Evolutionary conservation across 331 rosid genomes (phyloP).

Genomic region (Phaseolus coccineus): DNA sequence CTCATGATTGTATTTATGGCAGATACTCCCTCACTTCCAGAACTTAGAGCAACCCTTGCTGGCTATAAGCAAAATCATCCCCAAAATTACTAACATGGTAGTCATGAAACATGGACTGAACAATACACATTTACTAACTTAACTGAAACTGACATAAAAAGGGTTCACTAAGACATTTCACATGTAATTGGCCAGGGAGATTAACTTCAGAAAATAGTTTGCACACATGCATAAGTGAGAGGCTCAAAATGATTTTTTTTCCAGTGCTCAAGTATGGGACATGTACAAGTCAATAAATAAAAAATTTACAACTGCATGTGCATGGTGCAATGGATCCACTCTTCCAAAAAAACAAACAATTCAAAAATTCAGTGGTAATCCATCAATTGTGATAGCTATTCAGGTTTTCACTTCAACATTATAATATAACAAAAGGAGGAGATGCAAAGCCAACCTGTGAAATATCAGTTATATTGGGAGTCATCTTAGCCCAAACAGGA

Average conservation of each 20-base stretch:
- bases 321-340: conserved; percentile 14
- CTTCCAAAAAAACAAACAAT: background rate
- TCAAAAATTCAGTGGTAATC: conserved; percentile 17
- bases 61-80: conserved; percentile 62
- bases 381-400: background rate
- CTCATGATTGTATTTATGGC: conserved; percentile 98
- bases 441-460: conserved; percentile 64
- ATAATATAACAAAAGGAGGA: background rate
- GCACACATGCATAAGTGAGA: conserved; percentile 1
- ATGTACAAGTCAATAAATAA: conserved; percentile 5
- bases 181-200: background rate
- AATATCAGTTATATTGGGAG: conserved; percentile 96
- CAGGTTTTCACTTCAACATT: conserved; percentile 17
- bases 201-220: background rate
- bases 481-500: conserved; percentile 99
- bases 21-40: conserved; percentile 88
- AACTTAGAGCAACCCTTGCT: conserved; percentile 78
- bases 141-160: background rate
- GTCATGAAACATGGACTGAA: conserved; percentile 15
- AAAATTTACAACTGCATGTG: background rate
- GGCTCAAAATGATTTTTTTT: conserved; percentile 9
- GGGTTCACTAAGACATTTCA: conserved; percentile 23
- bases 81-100: conserved; percentile 35
- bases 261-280: background rate
- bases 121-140: background rate